Conservation (phyloP, 208 protist species). For the Willaertia magna region DNA sequence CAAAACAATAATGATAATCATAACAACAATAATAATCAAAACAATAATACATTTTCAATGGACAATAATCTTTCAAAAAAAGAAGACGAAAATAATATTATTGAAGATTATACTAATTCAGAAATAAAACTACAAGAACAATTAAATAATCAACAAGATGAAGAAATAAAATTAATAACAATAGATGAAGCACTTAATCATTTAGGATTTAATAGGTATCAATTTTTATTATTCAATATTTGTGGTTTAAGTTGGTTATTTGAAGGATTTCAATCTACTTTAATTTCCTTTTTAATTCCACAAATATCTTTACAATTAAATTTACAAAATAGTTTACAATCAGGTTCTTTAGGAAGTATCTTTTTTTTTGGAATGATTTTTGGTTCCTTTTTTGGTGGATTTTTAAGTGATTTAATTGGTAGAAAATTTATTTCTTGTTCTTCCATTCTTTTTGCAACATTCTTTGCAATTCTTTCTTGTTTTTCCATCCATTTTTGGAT, state of each 20-base stretch:
- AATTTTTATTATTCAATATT: not conserved
- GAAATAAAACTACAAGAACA: no score
- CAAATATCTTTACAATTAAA: not conserved
- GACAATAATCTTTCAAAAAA: no score
- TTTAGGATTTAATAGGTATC: not conserved
- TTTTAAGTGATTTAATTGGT: not conserved
- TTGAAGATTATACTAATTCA: no score
- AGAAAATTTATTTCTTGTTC: not conserved
- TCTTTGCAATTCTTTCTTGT: not conserved
- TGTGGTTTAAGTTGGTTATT: not conserved
- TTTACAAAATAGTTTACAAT: not conserved
- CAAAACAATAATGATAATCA: no score
- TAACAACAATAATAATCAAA: no score
- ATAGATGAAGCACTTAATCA: not conserved
- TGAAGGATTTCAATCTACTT: not conserved
- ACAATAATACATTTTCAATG: no score
- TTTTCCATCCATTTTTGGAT: not conserved
- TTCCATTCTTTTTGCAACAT: not conserved
- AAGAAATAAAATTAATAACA: not conserved
- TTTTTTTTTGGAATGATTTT: not conserved
- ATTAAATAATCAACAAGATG: no score
- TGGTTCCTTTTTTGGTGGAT: not conserved
- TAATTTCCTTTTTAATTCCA: not conserved
- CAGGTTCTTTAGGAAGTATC: not conserved
- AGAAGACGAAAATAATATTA: no score